phyloP scores from a whole-genome alignment of 2,329 filamentous ascomycete genomes.

The Phialemoniopsis sp. region DNA sequence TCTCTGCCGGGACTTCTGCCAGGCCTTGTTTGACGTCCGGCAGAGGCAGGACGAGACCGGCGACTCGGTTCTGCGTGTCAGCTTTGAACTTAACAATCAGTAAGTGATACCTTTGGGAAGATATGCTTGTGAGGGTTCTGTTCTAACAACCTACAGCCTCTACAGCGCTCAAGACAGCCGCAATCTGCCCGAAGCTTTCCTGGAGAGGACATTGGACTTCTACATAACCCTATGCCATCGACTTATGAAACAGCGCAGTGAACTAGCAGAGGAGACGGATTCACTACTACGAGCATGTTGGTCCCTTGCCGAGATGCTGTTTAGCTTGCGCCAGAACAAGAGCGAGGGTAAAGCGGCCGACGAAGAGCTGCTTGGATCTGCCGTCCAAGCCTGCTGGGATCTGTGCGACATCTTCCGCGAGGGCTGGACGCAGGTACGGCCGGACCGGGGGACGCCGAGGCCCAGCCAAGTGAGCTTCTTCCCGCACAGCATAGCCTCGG shows the following conservation, averaged over 20 bases:
- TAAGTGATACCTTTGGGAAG: conserved; percentile 25
- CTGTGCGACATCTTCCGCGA: conserved; percentile 89
- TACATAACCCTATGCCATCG: conserved; percentile 92
- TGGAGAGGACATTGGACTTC: conserved; percentile 87
- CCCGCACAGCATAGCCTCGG: conserved; percentile 35
- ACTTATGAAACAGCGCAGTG: conserved; percentile 88
- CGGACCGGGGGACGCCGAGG: conserved; percentile 80
- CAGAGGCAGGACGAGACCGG: conserved; percentile 71
- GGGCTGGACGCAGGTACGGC: conserved; percentile 84
- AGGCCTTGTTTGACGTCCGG: conserved; percentile 83
- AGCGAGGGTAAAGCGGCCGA: conserved; percentile 70
- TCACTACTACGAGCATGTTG: conserved; percentile 82
- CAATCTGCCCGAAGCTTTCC: conserved; percentile 78
- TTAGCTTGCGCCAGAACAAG: conserved; percentile 79
- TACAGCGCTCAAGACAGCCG: conserved; percentile 85
- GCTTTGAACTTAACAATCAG: conserved; percentile 94
- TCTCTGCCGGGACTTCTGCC: conserved; percentile 87
- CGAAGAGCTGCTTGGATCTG: conserved; percentile 80
- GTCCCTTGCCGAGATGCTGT: conserved; percentile 88
- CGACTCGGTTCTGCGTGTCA: conserved; percentile 86
- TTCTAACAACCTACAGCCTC: conserved; percentile 43
- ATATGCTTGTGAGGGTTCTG: background rate
- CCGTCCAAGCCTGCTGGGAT: conserved; percentile 92
- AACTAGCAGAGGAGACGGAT: conserved; percentile 77
- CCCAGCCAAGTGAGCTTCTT: conserved; percentile 76